phyloP scores from a whole-genome alignment of 2,329 filamentous ascomycete genomes.

The Monascus ruber region DNA sequence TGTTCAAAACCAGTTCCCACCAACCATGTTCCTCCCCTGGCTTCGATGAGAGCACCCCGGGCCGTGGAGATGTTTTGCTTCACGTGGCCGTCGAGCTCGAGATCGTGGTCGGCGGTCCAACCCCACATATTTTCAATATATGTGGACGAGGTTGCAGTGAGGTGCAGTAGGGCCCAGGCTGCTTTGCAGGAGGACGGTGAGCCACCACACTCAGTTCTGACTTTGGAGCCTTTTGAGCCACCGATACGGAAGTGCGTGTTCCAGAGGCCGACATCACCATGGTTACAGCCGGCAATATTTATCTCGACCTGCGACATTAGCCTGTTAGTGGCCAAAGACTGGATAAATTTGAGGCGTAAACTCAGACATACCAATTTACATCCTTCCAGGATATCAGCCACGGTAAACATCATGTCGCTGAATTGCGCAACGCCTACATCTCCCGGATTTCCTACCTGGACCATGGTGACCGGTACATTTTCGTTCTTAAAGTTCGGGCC shows the following conservation, averaged over 20 bases:
- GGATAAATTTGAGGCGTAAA: neutral
- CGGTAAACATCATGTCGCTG: constrained; percentile 42
- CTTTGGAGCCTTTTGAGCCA: constrained; percentile 31
- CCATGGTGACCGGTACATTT: constrained; percentile 34
- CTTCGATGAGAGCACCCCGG: constrained; percentile 32
- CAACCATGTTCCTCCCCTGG: constrained; percentile 33
- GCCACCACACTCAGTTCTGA: constrained; percentile 26
- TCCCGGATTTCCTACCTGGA: constrained; percentile 40
- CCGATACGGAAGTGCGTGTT: constrained; percentile 38
- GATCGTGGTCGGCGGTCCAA: constrained; percentile 39
- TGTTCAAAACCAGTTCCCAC: constrained; percentile 38
- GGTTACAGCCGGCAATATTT: constrained; percentile 37
- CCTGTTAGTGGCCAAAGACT: neutral
- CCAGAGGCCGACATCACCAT: constrained; percentile 43
- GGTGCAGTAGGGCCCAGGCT: constrained; percentile 40
- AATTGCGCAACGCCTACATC: constrained; percentile 40
- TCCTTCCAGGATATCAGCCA: constrained; percentile 34
- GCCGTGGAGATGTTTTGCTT: constrained; percentile 22
- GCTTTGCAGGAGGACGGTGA: constrained; percentile 33
- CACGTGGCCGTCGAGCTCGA: constrained; percentile 26
- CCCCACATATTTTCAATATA: constrained; percentile 46
- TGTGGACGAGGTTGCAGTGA: constrained; percentile 34
- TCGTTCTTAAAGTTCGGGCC: constrained; percentile 37
- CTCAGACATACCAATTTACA: constrained; percentile 22
- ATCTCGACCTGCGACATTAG: constrained; percentile 28